These are phyloP conservation scores for Tremella fuciformis DNA, from an alignment of 768 basidiomycete genomes.

Conservation along the genomic window DNA sequence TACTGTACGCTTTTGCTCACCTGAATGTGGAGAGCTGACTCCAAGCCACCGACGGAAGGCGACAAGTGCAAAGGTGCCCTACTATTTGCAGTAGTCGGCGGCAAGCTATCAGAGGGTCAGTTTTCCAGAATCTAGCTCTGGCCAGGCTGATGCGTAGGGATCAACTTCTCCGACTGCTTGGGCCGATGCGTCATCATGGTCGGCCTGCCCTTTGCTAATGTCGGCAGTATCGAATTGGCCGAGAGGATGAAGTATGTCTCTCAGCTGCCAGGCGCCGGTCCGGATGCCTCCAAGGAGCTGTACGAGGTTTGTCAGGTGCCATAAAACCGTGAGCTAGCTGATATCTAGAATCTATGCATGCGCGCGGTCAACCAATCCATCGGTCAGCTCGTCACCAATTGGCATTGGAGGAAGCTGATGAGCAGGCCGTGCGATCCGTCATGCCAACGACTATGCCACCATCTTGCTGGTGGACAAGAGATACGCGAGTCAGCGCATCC, in stretches of 20 bases:
- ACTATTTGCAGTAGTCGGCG: slow-evolving; percentile 90
- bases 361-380: slow-evolving; percentile 93
- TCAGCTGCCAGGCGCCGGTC: slow-evolving; percentile 51
- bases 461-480: slow-evolving; percentile 82
- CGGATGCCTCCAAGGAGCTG: slow-evolving; percentile 60
- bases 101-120: slow-evolving; percentile 84
- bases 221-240: slow-evolving; percentile 81
- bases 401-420: slow-evolving; percentile 5
- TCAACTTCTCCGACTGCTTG: slow-evolving; percentile 69
- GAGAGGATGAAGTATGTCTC: slow-evolving; percentile 89
- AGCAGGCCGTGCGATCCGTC: slow-evolving; percentile 86
- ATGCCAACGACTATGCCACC: slow-evolving; percentile 85
- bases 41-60: slow-evolving; percentile 1
- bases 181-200: slow-evolving; percentile 82
- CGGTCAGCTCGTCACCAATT: slow-evolving; percentile 58
- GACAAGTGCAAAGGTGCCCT: slow-evolving; percentile 62
- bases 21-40: background rate
- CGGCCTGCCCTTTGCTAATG: slow-evolving; percentile 90
- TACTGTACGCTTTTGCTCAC: slow-evolving; percentile 17
- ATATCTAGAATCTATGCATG: slow-evolving; percentile 50
- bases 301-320: slow-evolving; percentile 59
- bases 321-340: background rate
- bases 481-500: slow-evolving; percentile 68
- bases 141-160: slow-evolving; percentile 51
- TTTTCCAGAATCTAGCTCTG: background rate